Base-by-base conservation (phyloP, 495 filamentous ascomycete genomes). In the Podospora pseudocomata region DNA sequence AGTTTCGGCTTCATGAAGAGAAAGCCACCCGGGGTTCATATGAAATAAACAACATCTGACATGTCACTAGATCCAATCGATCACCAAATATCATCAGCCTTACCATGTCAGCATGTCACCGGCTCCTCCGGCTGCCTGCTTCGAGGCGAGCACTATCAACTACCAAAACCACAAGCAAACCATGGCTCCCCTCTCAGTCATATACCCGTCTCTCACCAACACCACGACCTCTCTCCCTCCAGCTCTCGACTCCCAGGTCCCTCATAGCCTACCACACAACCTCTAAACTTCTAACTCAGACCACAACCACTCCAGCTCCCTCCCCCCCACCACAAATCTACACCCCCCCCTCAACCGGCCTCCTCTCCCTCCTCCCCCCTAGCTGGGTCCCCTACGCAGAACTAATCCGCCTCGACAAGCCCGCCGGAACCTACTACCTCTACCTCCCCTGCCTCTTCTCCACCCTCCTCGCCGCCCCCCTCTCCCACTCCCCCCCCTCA, bases 391-490 rank as follows among this genome's bases (percentile, higher is more conserved):
- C 95, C 2, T 97, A 97, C 73, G 95, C 91, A n/a, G 95, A 99
- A 73, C 86, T 99, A 20, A 83, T 92, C 70, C 89, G 95, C 18
- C 86, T 98, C 70, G 94, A 99, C 80, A 98, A 98, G 80, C 95
- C 95, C 26, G 88, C 92, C 0, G 95, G 95, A 71, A 92, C 94
- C 57, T 94, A 95, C 80, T 98, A 98, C 78, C 90, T 99, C 32
- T 97, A 90, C 85, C 92, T 97, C 74, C 95, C 95, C 18, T 97
- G 94, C 74, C 83, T 96, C 49, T 99, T 94, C 81, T 96, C 92
- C 44, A 96, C 94, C 0, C 86, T 93, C 19, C 78, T 89, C 67
- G 89, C 86, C 5, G 90, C 85, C 34, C 90, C 85, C 9, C 84
- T 88, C 68, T 63, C 83, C 60, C 73, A 76, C 0, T 87, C 92